Evolutionary conservation across 1,284 basidiomycete genomes (phyloP), one percentile per base, ranked within the genome.

Genomic region (Puccinia triticina): DNA sequence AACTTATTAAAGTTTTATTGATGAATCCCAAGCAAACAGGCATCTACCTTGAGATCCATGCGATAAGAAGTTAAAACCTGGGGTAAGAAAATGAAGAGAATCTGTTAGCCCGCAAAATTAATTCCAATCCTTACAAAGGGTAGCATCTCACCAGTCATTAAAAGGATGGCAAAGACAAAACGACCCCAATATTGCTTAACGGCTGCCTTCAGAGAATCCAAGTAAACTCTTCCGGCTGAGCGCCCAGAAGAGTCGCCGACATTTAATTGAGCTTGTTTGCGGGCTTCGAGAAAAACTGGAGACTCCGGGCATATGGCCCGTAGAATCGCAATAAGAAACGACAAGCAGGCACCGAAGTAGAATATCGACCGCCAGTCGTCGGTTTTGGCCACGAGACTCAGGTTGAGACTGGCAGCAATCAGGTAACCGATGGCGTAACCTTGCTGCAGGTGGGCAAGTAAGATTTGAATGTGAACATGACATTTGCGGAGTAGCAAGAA

Each of bases 31-130:
- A 72, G 21, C 37, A 67, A 57, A 59, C 66, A 14, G 78, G 57
- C 29, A 32, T 40, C 14, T 40, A 77, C 57, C 89, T 83, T 93
- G 93, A 83, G 92, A 93, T 21, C 93, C 93, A 87, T 95, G 94
- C 4, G 93, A 93, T 84, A 96, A 89, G 89, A 98, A 98, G 89
- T 96, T 97, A 90, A 97, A 95, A 10, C 93, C 92, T 90, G 86
- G 43, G 86, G 55, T 23, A 84, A 37, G 46, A 21, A 10, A 69
- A 23, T 37, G 46, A 23, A 10, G 61, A 11, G 3, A 53, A n/a
- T 26, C 57, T 59, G 57, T 29, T 10, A 32, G 16, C 7, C 26
- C 26, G 5, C 26, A 53, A 5, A 14, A 21, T 53, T 4, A 23
- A 53, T 3, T 57, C 26, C 21, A n/a, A 3, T 57, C 21, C 5